phyloP scores from a whole-genome alignment of 1,284 basidiomycete genomes.

The Marasmius tenuissimus region DNA sequence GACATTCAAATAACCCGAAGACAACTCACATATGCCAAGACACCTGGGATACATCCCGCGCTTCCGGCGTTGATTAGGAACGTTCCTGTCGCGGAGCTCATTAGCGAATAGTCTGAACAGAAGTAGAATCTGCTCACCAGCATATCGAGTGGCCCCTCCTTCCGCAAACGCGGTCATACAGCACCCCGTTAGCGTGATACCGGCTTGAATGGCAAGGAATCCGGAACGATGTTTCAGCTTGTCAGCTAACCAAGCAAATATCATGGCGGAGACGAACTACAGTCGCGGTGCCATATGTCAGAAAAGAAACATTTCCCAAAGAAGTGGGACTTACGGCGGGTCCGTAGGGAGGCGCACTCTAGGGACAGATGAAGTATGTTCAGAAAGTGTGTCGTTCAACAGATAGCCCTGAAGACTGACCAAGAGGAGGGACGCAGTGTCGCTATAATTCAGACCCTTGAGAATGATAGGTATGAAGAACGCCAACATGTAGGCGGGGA shows the following conservation, averaged over 20 bases:
- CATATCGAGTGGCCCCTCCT: conserved; percentile 35
- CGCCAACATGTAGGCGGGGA: conserved; percentile 39
- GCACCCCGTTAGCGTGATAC: conserved; percentile 36
- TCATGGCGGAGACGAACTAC: conserved; percentile 32
- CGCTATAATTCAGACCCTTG: conserved; percentile 33
- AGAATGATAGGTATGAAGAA: conserved; percentile 45
- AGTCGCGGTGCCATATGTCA: background rate
- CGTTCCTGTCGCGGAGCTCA: conserved; percentile 22
- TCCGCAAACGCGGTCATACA: conserved; percentile 37
- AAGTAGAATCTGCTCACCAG: conserved; percentile 28
- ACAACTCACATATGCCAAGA: conserved; percentile 38
- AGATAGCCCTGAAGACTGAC: conserved; percentile 18
- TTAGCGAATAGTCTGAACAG: background rate
- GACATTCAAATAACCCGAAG: background rate
- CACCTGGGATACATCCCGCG: conserved; percentile 38
- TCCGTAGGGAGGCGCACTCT: background rate
- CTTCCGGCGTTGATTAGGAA: conserved; percentile 42
- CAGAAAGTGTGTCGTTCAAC: too few relatives aligned
- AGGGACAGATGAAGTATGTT: background rate
- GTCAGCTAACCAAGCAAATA: conserved; percentile 42
- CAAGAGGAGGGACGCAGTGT: conserved; percentile 29
- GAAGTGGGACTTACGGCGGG: conserved; percentile 2
- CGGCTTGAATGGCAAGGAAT: conserved; percentile 35
- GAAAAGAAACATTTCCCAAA: conserved; percentile 12
- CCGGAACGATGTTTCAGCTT: conserved; percentile 36